Base-by-base conservation (phyloP, 441 rosid species). In the Jatropha podagrica region DNA sequence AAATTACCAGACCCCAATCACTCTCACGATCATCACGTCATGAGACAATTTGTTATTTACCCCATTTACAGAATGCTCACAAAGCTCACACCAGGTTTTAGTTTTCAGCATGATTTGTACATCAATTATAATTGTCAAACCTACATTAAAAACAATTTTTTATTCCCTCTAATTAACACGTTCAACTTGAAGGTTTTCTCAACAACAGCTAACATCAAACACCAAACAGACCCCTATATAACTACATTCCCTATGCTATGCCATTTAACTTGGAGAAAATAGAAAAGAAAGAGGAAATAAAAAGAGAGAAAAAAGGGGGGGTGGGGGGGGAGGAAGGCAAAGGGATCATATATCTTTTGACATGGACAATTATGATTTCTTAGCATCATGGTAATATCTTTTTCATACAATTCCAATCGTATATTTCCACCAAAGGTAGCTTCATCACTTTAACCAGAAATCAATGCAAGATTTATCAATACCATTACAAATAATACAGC, bases 401-500 rank as follows among this genome's bases (percentile, higher is more conserved):
- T 44, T 11, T 44, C 48, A 44, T 1, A 44, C 48, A 44, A 44
- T 7, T 18, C 40, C 17, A 65, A 15, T 11, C 18, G 20, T 18
- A 4, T 0, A 7, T 10, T 42, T 32, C 48, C 0, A 17, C 18
- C 8, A 51, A 32, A 51, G 18, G 32, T 8, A 3, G 72, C 11
- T 32, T 51, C 0, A 18, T 26, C 4, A 44, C 8, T 65, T 23
- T 65, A 12, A 54, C 20, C 14, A 54, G 20, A 59, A 9, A 64
- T 74, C 70, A 2, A 15, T 44, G 38, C 44, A 54, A 59, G 59
- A 68, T 15, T 27, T 58, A 75, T 44, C 40, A 74, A 44, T 44
- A 15, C 6, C 48, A 51, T 9, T 51, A 60, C 18, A 8, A 11
- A 48, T 38, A 14, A 32, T 27, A 23, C 58, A 62, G 17, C 46